Conservation (phyloP, 2,329 filamentous ascomycete genomes). For the Chaetomium strumarium region DNA sequence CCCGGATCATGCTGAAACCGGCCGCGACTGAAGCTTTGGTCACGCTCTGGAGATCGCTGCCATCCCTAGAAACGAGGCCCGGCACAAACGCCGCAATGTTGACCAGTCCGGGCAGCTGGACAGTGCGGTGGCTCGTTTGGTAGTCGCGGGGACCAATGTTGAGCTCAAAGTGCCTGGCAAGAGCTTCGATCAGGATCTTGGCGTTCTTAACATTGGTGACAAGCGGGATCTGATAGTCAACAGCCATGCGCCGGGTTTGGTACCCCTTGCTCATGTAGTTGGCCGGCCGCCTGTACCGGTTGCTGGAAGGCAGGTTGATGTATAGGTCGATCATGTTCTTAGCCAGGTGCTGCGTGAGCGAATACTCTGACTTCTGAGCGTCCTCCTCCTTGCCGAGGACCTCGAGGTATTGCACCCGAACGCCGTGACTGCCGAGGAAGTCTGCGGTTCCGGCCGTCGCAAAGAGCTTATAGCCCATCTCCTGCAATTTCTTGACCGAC, state of each 20-base stretch:
- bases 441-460: constrained; percentile 95
- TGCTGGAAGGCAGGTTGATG: constrained; percentile 98
- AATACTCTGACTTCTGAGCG: constrained; percentile 91
- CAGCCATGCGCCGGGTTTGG: constrained; percentile 92
- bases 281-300: constrained; percentile 90
- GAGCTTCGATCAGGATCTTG: constrained; percentile 92
- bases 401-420: constrained; percentile 90
- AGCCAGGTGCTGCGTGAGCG: constrained; percentile 88
- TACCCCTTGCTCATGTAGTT: constrained; percentile 99
- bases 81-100: constrained; percentile 78
- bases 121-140: constrained; percentile 78
- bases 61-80: constrained; percentile 58
- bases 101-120: constrained; percentile 67
- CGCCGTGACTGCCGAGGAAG: constrained; percentile 87
- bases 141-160: constrained; percentile 80
- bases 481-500: constrained; percentile 81
- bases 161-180: constrained; percentile 81
- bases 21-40: constrained; percentile 68
- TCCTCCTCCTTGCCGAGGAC: constrained; percentile 72
- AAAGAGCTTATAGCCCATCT: constrained; percentile 91
- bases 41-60: constrained; percentile 61
- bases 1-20: constrained; percentile 74
- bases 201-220: constrained; percentile 99
- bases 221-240: constrained; percentile 92
- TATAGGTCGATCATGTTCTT: constrained; percentile 98